Base-by-base conservation (phyloP, 306 rosid species). In the Casuarina equisetifolia region DNA sequence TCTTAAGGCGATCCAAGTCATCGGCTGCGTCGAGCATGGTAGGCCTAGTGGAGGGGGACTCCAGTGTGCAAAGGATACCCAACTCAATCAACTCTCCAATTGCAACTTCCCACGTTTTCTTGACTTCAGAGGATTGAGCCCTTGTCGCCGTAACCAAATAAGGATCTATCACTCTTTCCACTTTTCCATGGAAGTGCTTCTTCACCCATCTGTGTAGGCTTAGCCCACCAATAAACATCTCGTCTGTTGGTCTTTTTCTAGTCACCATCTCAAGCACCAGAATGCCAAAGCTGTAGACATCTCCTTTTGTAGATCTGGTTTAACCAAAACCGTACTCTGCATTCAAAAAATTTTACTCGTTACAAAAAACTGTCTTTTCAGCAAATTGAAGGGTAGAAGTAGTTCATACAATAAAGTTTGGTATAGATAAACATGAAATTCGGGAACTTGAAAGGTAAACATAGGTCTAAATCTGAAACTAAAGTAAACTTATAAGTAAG, bases 251-350 rank as follows among this genome's bases (percentile, higher is more conserved):
- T 74, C 88, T 88, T 83, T 82, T 88, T 75, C 97, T 85, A 2
- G 93, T 89, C 82, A 91, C 81, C 91, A 88, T 85, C 87, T 89
- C 94, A n/a, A 89, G 89, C 69, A 89, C 92, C 45, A 91, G 80
- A 78, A 88, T 75, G 25, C 97, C 94, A 57, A 91, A 89, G 86
- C 97, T 91, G 85, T 89, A 91, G 11, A 91, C 97, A 76, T 89
- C 90, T 61, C 94, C 97, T 77, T 89, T 88, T 48, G 89, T 86
- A 1, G 91, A 89, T 42, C 89, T 78, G 35, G 73, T 80, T 2
- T 91, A 88, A 16, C 94, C 94, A 74, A 82, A 89, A 52, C 91
- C 94, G 35, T 86, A 91, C 72, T 91, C 94, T 91, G 91, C 83
- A 77, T 58, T 16, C 35, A 35, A 68, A 71, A 40, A 25, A 53